phyloP scores from a whole-genome alignment of 176 grass and related monocot species.

The Eragrostis curvula region DNA sequence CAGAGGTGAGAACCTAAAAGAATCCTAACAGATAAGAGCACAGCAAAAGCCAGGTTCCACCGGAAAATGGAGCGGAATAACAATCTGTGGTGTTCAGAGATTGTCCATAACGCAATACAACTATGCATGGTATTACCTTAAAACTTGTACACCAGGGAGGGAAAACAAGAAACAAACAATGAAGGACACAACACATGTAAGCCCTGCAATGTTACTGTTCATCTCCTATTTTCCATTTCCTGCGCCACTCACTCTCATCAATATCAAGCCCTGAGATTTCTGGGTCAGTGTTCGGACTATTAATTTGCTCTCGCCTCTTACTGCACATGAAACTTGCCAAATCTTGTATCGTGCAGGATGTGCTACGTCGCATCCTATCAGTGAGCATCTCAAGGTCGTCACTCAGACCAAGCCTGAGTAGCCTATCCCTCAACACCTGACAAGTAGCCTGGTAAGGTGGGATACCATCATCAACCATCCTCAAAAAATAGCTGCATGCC shows the following conservation, averaged over 20 bases:
- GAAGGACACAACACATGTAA: neutral
- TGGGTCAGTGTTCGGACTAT: neutral
- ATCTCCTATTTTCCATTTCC: conserved; percentile 50
- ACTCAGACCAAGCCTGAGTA: conserved; percentile 61
- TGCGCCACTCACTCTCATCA: conserved; percentile 35
- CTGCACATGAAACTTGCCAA: conserved; percentile 60
- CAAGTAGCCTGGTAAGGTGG: conserved; percentile 85
- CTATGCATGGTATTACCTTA: neutral
- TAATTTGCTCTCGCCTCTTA: conserved; percentile 45
- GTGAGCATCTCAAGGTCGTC: conserved; percentile 58
- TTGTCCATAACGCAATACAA: neutral
- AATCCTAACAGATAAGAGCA: neutral
- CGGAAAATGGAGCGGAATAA: neutral
- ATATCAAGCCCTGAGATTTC: conserved; percentile 21
- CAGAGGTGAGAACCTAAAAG: neutral
- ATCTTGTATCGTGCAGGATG: conserved; percentile 77
- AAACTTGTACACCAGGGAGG: conserved; percentile 20
- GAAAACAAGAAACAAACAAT: conserved; percentile 31
- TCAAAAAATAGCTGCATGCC: conserved; percentile 82
- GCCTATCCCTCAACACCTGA: conserved; percentile 70
- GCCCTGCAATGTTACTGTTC: neutral
- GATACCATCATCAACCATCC: conserved; percentile 88
- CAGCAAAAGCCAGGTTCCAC: neutral
- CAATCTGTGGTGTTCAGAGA: neutral
- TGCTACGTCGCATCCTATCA: conserved; percentile 78